Base-by-base conservation (phyloP, 352 stramenopile species). In the Globisporangium heterothallicum region DNA sequence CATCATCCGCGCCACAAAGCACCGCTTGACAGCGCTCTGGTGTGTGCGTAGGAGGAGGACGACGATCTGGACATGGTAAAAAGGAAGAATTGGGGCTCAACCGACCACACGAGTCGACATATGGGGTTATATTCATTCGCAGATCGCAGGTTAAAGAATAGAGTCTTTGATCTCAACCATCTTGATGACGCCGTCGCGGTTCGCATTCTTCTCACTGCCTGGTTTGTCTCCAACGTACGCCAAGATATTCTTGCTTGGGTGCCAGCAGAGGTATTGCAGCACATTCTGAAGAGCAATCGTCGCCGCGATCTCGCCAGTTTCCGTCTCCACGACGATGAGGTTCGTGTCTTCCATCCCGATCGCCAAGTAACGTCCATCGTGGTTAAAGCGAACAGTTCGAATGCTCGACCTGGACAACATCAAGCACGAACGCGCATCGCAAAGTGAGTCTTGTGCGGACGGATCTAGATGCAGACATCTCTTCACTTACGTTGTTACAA, bases 161-260 rank as follows among this genome's bases (percentile, higher is more conserved):
- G 18, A 68, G 25, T 75, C 71, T 46, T 79, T 86, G 48, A 94
- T 59, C 64, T 88, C 72, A 25, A 92, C 77, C 61, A 83, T 72
- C 66, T 94, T 94, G 62, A 94, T 92, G 27, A 90, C 78, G 27
- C 83, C 83, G 41, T 89, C 78, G 26, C 83, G 76, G 44, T 89
- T 87, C 32, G 64, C 68, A 59, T 94, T 92, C 60, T 90, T 89
- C 12, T 94, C 78, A 45, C 56, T 84, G 10, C 71, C 72, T 6
- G 74, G 56, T 49, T 86, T 86, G 68, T 94, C 83, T n/a, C 83
- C 83, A 7, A 92, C 77, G 54, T 92, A 94, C 21, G 81, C 75
- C 16, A 94, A 58, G n/a, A 88, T 32, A 53, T 90, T 90, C 59
- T 91, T 91, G 36, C 56, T 78, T 3, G 83, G 83, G 25, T 94